phyloP scores from a whole-genome alignment of 352 stramenopile genomes.

The Thraustochytrium striatum region DNA sequence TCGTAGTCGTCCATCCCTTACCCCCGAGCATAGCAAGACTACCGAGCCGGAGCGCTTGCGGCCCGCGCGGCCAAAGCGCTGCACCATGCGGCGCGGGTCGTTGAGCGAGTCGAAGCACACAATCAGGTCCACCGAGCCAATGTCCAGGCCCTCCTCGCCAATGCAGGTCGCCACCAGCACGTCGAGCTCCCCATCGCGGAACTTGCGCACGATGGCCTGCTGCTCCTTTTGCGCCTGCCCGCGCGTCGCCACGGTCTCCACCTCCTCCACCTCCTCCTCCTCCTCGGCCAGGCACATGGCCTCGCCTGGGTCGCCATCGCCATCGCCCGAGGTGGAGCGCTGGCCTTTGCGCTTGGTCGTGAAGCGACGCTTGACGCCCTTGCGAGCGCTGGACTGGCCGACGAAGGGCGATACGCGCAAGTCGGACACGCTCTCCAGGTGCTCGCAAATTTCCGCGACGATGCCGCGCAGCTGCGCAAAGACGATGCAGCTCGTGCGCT shows the following conservation, averaged over 20 bases:
- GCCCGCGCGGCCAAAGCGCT: constrained; percentile 92
- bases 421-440: constrained; percentile 9
- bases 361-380: constrained; percentile 53
- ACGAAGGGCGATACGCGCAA: constrained; percentile 78
- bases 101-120: constrained; percentile 86
- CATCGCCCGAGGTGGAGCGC: not conserved
- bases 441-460: constrained; percentile 84
- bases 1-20: constrained; percentile 79
- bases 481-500: constrained; percentile 86
- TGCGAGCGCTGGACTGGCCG: constrained; percentile 67
- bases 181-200: constrained; percentile 78
- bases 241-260: constrained; percentile 50
- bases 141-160: constrained; percentile 90
- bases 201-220: constrained; percentile 85
- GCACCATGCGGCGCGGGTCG: constrained; percentile 84
- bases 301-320: constrained; percentile 40
- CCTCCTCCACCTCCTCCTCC: not conserved
- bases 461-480: constrained; percentile 94
- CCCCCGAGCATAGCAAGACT: constrained; percentile 76
- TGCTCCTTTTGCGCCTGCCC: constrained; percentile 90
- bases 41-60: constrained; percentile 85
- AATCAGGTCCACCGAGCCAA: constrained; percentile 88
- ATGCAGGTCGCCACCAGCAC: constrained; percentile 90
- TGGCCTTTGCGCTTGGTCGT: constrained; percentile 46
- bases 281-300: constrained; percentile 43